phyloP scores from a whole-genome alignment of 2,329 filamentous ascomycete species.

The Simplicillium aogashimaense region DNA sequence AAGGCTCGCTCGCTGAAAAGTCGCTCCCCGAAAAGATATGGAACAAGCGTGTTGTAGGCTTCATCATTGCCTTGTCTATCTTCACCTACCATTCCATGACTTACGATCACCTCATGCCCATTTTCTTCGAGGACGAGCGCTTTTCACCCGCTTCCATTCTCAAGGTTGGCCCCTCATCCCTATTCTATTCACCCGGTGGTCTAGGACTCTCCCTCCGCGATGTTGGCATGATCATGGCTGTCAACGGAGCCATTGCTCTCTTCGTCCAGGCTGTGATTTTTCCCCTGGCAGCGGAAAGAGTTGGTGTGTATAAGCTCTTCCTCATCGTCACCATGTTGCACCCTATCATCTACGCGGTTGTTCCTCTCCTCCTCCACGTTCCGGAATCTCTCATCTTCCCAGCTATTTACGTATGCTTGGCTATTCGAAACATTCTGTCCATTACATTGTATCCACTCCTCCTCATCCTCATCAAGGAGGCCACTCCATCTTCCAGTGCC shows the following conservation, averaged over 20 bases:
- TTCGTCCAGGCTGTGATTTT: constrained; percentile 52
- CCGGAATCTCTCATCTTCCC: constrained; percentile 40
- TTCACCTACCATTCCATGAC: constrained; percentile 96
- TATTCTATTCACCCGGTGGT: constrained; percentile 50
- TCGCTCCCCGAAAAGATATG: constrained; percentile 31
- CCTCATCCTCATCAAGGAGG: constrained; percentile 59
- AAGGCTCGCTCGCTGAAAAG: constrained; percentile 21
- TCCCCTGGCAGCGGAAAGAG: constrained; percentile 44
- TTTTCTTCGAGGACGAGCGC: constrained; percentile 78
- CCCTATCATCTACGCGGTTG: constrained; percentile 49
- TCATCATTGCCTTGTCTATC: constrained; percentile 74
- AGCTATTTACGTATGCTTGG: constrained; percentile 48
- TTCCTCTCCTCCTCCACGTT: constrained; percentile 48
- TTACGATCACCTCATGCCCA: constrained; percentile 83
- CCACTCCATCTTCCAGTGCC: constrained; percentile 44
- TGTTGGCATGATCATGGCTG: constrained; percentile 51
- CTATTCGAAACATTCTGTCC: constrained; percentile 49
- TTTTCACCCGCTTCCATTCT: constrained; percentile 27
- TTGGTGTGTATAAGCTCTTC: constrained; percentile 53
- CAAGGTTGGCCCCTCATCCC: constrained; percentile 22
- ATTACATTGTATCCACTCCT: constrained; percentile 58
- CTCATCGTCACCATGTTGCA: constrained; percentile 49
- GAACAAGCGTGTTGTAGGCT: constrained; percentile 56
- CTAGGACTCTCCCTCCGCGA: constrained; percentile 52
- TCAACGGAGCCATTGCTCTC: constrained; percentile 49